These are phyloP conservation scores for Leccinum variicolor DNA, from an alignment of 768 basidiomycete species.

Conservation along the genomic window DNA sequence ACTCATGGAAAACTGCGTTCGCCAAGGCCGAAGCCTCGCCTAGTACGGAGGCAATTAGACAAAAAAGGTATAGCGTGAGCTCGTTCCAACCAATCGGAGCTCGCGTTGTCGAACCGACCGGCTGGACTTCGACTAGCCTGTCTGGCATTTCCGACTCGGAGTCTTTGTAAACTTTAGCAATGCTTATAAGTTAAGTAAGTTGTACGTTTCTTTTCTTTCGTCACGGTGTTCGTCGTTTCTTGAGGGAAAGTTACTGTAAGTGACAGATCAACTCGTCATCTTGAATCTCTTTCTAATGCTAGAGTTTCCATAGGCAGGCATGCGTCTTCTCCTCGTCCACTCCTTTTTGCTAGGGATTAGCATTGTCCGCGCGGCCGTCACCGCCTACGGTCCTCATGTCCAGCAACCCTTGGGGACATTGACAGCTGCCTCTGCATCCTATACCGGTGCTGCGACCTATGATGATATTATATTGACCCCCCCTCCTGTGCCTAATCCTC, in stretches of 20 bases:
- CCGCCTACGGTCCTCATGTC: constrained; percentile 21
- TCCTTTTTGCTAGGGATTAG: constrained; percentile 16
- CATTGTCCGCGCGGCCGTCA: constrained; percentile 9
- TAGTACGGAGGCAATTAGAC: too few relatives aligned
- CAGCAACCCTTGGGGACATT: constrained; percentile 26
- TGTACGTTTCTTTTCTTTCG: neutral
- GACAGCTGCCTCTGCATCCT: constrained; percentile 37
- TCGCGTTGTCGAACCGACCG: too few relatives aligned
- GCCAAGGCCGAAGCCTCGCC: too few relatives aligned
- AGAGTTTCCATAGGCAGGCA: constrained; percentile 1
- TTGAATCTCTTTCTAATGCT: neutral
- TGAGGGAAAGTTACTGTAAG: neutral
- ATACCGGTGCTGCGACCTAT: constrained; percentile 49
- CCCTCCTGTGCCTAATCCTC: constrained; percentile 46
- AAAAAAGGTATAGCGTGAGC: too few relatives aligned
- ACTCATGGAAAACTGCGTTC: too few relatives aligned
- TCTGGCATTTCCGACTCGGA: too few relatives aligned
- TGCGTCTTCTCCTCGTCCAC: constrained; percentile 23
- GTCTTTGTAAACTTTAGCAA: neutral
- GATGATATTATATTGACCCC: constrained; percentile 48
- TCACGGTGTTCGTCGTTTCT: neutral
- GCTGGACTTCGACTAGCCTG: too few relatives aligned
- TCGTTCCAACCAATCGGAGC: too few relatives aligned
- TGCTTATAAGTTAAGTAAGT: neutral
- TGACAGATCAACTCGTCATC: neutral